A percentile compares a stretch with the other conserved stretches of the same genome.
These are phyloP conservation scores for Ehretia macrophylla DNA, from an alignment of 257 asterid species.

Conservation along the genomic window DNA sequence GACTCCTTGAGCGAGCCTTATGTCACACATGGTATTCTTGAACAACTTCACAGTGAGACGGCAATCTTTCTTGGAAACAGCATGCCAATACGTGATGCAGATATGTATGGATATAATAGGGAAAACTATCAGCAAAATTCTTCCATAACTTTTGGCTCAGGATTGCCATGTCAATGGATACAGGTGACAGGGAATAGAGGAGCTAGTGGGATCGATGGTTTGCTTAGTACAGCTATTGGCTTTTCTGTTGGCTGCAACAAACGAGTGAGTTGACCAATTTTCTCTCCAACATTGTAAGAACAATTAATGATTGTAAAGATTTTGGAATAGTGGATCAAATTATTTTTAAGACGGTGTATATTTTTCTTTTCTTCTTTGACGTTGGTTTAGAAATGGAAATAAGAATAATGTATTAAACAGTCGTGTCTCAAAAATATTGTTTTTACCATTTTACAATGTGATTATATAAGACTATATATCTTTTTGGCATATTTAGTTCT, in stretches of 20 bases:
- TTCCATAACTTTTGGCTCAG: conserved; percentile 44
- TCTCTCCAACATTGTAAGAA: background rate
- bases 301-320: no score
- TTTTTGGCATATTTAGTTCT: no score
- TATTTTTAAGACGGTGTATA: no score
- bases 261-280: conserved; percentile 48
- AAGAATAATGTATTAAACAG: no score
- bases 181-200: conserved; percentile 89
- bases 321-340: no score
- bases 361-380: no score
- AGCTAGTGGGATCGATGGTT: conserved; percentile 97
- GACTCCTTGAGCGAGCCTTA: conserved; percentile 84
- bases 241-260: conserved; percentile 92
- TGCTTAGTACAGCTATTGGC: conserved; percentile 91
- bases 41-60: conserved; percentile 61
- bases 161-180: conserved; percentile 68
- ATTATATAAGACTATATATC: no score
- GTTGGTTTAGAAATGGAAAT: no score
- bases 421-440: no score
- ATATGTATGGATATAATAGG: conserved; percentile 74
- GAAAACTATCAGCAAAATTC: conserved; percentile 41
- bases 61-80: conserved; percentile 93
- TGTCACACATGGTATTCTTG: conserved; percentile 67
- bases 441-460: no score
- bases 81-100: conserved; percentile 97